Evolutionary conservation across 2,329 filamentous ascomycete species (phyloP).

Genomic region (Beauveria varroae): DNA sequence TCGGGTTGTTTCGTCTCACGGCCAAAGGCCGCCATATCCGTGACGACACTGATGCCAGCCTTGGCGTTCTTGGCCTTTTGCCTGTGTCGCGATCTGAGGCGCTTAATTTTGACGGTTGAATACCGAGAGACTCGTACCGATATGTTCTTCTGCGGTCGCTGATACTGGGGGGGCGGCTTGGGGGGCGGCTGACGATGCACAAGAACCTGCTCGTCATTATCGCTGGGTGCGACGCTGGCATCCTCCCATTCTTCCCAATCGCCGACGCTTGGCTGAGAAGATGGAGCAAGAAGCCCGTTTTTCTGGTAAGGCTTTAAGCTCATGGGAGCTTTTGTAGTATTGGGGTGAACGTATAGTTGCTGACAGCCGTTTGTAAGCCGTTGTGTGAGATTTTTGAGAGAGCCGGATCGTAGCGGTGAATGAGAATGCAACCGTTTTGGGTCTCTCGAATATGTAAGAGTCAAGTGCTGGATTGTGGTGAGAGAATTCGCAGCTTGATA

Average conservation of each 20-base stretch:
- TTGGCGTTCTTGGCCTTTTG: slow-evolving; percentile 54
- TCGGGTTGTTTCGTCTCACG: slow-evolving; percentile 26
- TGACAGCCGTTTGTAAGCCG: not conserved
- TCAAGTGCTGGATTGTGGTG: not conserved
- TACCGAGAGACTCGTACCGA: slow-evolving; percentile 24
- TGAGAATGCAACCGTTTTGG: not conserved
- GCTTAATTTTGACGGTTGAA: slow-evolving; percentile 33
- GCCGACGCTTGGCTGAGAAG: slow-evolving; percentile 22
- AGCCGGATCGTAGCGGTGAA: not conserved
- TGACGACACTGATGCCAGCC: slow-evolving; percentile 61
- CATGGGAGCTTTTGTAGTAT: not conserved
- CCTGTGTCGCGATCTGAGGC: slow-evolving; percentile 51
- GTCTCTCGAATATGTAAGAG: no score
- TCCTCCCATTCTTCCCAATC: slow-evolving; percentile 51
- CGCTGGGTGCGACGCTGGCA: slow-evolving; percentile 36
- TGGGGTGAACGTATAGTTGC: slow-evolving; percentile 5
- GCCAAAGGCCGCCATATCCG: slow-evolving; percentile 53
- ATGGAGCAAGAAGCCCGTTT: slow-evolving; percentile 13
- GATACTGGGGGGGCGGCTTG: not conserved
- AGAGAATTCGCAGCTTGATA: slow-evolving; percentile 9
- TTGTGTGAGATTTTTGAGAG: not conserved
- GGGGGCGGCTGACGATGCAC: slow-evolving; percentile 14
- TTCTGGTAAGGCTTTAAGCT: slow-evolving; percentile 11
- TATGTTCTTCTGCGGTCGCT: slow-evolving; percentile 7
- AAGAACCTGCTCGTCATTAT: slow-evolving; percentile 29